Conservation (phyloP, 192 early-diverging fungal genomes). For the Phycomyces nitens region DNA sequence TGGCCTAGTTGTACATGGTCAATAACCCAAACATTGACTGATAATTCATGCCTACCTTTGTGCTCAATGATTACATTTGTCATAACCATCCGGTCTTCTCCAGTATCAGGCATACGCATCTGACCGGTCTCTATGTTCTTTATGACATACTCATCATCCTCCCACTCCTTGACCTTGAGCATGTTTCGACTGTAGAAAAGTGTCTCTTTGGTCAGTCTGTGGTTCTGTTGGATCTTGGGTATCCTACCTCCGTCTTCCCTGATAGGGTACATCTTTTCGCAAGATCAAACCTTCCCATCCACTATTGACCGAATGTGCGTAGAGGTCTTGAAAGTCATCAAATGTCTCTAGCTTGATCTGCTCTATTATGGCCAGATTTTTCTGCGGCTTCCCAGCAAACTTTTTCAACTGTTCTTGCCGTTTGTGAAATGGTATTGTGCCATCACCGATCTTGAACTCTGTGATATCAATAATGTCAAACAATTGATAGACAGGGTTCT, state of each 20-base stretch:
- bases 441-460: slow-evolving; percentile 31
- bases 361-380: slow-evolving; percentile 10
- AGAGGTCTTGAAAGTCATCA: slow-evolving; percentile 35
- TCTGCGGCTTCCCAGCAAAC: slow-evolving; percentile 2
- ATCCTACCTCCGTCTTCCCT: slow-evolving; percentile 49
- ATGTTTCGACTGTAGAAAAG: slow-evolving; percentile 37
- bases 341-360: slow-evolving; percentile 31
- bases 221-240: background rate
- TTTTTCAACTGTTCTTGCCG: slow-evolving; percentile 24
- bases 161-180: slow-evolving; percentile 51
- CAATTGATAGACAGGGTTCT: slow-evolving; percentile 39
- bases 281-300: slow-evolving; percentile 59
- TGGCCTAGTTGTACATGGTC: slow-evolving; percentile 21
- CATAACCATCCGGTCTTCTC: slow-evolving; percentile 32
- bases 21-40: background rate
- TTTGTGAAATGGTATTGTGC: slow-evolving; percentile 22
- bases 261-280: slow-evolving; percentile 44
- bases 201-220: background rate
- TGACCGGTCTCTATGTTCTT: slow-evolving; percentile 37
- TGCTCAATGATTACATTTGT: slow-evolving; percentile 45
- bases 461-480: slow-evolving; percentile 43
- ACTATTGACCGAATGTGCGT: slow-evolving; percentile 17
- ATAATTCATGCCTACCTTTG: slow-evolving; percentile 22
- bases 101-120: slow-evolving; percentile 40
- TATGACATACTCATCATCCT: slow-evolving; percentile 50